Conservation (phyloP, 495 filamentous ascomycete species). For the Penicillium robsamsonii region DNA sequence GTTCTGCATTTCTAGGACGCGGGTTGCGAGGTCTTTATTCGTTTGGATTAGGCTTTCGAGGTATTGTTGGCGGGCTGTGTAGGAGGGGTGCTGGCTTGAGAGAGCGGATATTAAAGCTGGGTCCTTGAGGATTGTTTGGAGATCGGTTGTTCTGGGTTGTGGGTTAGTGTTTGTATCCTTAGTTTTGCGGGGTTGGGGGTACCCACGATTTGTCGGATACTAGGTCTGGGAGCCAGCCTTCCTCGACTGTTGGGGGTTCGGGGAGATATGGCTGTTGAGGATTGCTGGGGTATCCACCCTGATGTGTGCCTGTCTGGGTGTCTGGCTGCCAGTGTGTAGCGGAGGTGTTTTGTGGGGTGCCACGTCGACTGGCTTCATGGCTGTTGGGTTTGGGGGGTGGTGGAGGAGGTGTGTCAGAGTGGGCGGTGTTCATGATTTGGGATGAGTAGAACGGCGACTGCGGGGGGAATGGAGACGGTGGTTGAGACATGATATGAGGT, state of each 20-base stretch:
- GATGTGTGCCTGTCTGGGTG: slow-evolving; percentile 20
- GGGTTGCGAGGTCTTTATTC: slow-evolving; percentile 65
- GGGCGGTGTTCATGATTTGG: slow-evolving; percentile 34
- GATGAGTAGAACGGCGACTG: slow-evolving; percentile 25
- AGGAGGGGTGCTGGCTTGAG: slow-evolving; percentile 60
- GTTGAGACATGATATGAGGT: slow-evolving; percentile 31
- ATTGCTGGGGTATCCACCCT: slow-evolving; percentile 18
- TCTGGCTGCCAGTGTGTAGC: slow-evolving; percentile 24
- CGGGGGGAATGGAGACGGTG: slow-evolving; percentile 23
- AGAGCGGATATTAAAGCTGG: slow-evolving; percentile 61
- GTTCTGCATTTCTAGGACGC: slow-evolving; percentile 61
- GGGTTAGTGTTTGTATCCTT: background rate
- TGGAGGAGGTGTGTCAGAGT: slow-evolving; percentile 56
- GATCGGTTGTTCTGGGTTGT: slow-evolving; percentile 49
- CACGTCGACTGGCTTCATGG: slow-evolving; percentile 65
- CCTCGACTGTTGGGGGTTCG: slow-evolving; percentile 40
- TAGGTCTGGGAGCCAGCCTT: slow-evolving; percentile 65
- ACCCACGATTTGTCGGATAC: slow-evolving; percentile 73
- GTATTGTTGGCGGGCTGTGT: slow-evolving; percentile 47
- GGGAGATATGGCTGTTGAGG: slow-evolving; percentile 22
- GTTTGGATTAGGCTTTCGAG: slow-evolving; percentile 56
- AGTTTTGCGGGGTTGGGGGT: background rate
- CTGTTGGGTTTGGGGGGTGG: slow-evolving; percentile 71
- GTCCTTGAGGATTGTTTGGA: slow-evolving; percentile 62
- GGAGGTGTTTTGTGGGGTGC: slow-evolving; percentile 52